Base-by-base conservation (phyloP, 108 stramenopile genomes). In the Cyclotella kingstonii region DNA sequence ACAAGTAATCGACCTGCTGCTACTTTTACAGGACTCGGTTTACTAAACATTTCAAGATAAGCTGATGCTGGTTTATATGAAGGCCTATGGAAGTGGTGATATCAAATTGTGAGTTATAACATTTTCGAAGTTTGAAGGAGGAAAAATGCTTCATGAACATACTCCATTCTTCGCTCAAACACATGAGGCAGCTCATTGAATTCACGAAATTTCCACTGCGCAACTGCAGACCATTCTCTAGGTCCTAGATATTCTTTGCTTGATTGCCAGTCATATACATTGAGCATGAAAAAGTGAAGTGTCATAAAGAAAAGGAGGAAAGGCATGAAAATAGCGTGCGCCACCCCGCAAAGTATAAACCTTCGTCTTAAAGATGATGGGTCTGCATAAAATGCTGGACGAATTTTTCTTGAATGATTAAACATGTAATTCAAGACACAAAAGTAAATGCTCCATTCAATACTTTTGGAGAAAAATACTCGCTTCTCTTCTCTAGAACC, bases 361-460 rank as follows among this genome's bases (percentile, higher is more conserved):
- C 96, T 77, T 36, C 77, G 63, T 57, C 80, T 49, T 38, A 98
- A 76, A 30, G 84, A 71, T 2, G 68, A 63, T 5, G 89, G 77
- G 62, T 97, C 94, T 63, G 83, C 63, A 42, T 85, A 82, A 70
- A 97, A 97, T 21, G 86, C 85, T 0, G 89, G 85, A 10, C 96
- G 82, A 10, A 98, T 60, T 34, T 89, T 81, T 36, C 90, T 88
- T 40, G 95, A 90, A 60, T 97, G 91, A 70, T 92, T 95, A 63
- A 96, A 98, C 96, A 98, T 95, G 74, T 94, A 94, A 68, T 93
- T 93, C n/a, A 96, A 63, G 44, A 98, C 76, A 56, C 94, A 95
- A 52, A 87, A 83, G 61, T 96, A 89, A 11, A 98, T 50, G 43
- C 78, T 76, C 93, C 95, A 97, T 72, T 95, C 84, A 10, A 90